phyloP scores from a whole-genome alignment of 148 eudicot species.

The Rhododendron henanense region DNA sequence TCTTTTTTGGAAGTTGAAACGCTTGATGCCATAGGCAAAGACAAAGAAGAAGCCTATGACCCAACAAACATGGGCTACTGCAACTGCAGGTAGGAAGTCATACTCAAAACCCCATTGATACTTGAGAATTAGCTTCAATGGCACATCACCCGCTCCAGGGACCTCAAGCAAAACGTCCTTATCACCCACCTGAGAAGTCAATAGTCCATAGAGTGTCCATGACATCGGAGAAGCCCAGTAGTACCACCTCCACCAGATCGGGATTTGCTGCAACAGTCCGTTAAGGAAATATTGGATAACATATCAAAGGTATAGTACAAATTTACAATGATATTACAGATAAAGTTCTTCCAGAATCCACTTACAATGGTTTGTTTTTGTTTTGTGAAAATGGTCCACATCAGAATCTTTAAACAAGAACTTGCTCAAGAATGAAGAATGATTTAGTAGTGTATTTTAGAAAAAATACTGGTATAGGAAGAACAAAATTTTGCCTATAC shows the following conservation, averaged over 20 bases:
- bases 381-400: neutral
- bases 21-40: slow-evolving; percentile 24
- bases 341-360: neutral
- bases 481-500: neutral
- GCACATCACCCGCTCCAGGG: slow-evolving; percentile 17
- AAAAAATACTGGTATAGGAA: neutral
- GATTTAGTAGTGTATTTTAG: neutral
- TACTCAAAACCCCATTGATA: slow-evolving; percentile 20
- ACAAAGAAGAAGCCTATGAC: neutral
- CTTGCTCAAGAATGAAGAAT: neutral
- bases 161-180: neutral
- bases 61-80: slow-evolving; percentile 32
- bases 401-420: neutral
- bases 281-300: neutral
- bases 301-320: neutral
- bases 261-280: slow-evolving; percentile 31
- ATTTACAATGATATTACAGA: neutral
- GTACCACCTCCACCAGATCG: slow-evolving; percentile 58
- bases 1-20: slow-evolving; percentile 41
- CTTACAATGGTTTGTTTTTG: neutral
- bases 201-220: slow-evolving; percentile 48
- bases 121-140: slow-evolving; percentile 15
- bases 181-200: slow-evolving; percentile 42
- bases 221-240: slow-evolving; percentile 49
- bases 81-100: slow-evolving; percentile 32